A percentile compares a stretch with the other conserved stretches of the same genome.
Conservation (phyloP, 495 filamentous ascomycete genomes). For the Aspergillus ostianus region DNA sequence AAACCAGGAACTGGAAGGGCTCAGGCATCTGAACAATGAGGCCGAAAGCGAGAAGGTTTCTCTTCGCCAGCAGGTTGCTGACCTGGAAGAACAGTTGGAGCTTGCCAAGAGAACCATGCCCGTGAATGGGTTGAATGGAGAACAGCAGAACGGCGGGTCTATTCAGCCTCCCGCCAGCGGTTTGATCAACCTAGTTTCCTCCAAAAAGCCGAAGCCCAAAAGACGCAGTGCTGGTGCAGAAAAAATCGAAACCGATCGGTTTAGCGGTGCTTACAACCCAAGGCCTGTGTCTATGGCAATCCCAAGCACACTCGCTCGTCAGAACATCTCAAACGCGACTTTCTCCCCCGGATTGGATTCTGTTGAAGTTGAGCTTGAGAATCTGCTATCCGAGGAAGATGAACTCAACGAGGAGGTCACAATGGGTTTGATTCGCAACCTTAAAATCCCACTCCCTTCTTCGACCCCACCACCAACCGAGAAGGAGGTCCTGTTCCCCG, state of each 20-base stretch:
- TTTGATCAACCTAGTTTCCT: slow-evolving; percentile 93
- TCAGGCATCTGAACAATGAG: slow-evolving; percentile 64
- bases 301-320: slow-evolving; percentile 60
- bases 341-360: slow-evolving; percentile 81
- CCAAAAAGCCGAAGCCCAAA: slow-evolving; percentile 98
- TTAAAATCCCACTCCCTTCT: slow-evolving; percentile 88
- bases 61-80: slow-evolving; percentile 80
- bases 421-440: slow-evolving; percentile 89
- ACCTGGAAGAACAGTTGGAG: slow-evolving; percentile 92
- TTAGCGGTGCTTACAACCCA: slow-evolving; percentile 89
- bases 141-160: slow-evolving; percentile 65
- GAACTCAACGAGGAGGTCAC: slow-evolving; percentile 94
- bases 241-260: slow-evolving; percentile 75
- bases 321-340: slow-evolving; percentile 63
- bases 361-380: slow-evolving; percentile 90
- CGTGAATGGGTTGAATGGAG: slow-evolving; percentile 55
- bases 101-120: slow-evolving; percentile 69
- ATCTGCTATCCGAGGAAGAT: slow-evolving; percentile 90
- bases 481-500: slow-evolving; percentile 98
- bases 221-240: slow-evolving; percentile 91
- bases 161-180: slow-evolving; percentile 60
- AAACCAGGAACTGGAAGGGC: slow-evolving; percentile 72
- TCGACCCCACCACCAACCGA: slow-evolving; percentile 85
- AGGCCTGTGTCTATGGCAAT: slow-evolving; percentile 93
- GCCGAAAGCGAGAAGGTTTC: slow-evolving; percentile 80